Base-by-base conservation (phyloP, 2,329 filamentous ascomycete species). In the Emericellopsis cladophorae region DNA sequence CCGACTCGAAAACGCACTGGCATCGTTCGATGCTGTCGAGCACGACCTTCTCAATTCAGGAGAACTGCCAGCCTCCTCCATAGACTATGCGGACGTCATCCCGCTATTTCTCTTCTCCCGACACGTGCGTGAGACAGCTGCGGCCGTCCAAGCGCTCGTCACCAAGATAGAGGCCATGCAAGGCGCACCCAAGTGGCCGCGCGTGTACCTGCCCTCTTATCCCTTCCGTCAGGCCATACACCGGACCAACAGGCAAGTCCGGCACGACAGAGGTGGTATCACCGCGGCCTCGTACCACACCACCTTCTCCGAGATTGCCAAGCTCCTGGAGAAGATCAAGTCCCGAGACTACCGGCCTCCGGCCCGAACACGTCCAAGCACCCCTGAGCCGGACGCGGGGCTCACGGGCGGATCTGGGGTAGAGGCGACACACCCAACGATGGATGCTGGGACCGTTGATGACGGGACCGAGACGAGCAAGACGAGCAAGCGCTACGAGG, bases 221-320 rank as follows among this genome's bases (percentile, higher is more conserved):
- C 69, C 72, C 0, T 59, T 70, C n/a, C 48, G 50, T 36, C 77
- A 77, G 49, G 62, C 70, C 5, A 42, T 76, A 2, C 65, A 73
- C 46, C 60, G 72, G 29, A 67, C 68, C 6, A 77, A 76, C 48
- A 61, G 66, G 3, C 72, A 76, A 46, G 72, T 77, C 5, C 61
- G 72, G 26, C 74, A 78, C 46, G 74, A 79, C 49, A 62, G 73
- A 44, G 74, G 74, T 15, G 72, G 73, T 21, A 61, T 74, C 16
- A 75, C 73, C 5, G 72, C 72, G 5, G 70, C 70, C 51, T 57
- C 60, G 48, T 70, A 69, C 44, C 63, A 66, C 34, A 56, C 55
- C 38, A 69, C 65, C 9, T 68, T 70, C 45, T 54, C 49, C 12
- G 63, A 66, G 37, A 70, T 70, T 37, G 57, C 57, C 2, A 54